Conservation (phyloP, 139 green algal species). For the Penium margaritaceum region DNA sequence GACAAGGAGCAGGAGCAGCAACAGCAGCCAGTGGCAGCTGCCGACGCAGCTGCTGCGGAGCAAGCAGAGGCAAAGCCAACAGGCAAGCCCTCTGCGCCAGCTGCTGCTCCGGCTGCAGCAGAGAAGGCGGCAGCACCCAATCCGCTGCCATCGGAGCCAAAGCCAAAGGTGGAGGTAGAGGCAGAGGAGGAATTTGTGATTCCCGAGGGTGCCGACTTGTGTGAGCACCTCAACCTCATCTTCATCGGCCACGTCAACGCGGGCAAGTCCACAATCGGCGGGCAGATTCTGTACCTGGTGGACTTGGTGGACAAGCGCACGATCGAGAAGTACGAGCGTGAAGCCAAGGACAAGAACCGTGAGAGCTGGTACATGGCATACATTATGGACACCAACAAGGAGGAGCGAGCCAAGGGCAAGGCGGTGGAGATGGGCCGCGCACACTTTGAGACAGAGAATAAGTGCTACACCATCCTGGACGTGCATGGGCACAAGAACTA, state of each 20-base stretch:
- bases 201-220: conserved; percentile 42
- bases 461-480: conserved; percentile 53
- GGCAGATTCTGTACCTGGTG: conserved; percentile 79
- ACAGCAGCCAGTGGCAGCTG: too few species aligned
- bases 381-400: conserved; percentile 99
- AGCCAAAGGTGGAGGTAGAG: too few species aligned
- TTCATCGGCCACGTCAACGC: conserved; percentile 99
- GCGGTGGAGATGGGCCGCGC: conserved; percentile 72
- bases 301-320: conserved; percentile 90
- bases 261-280: conserved; percentile 93
- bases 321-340: conserved; percentile 97
- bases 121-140: too few species aligned
- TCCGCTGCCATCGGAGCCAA: too few species aligned
- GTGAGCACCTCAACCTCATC: conserved; percentile 94
- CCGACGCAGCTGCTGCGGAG: too few species aligned
- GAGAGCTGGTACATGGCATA: conserved; percentile 96
- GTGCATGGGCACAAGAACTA: conserved; percentile 62
- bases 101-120: too few species aligned
- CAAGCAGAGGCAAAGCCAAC: too few species aligned
- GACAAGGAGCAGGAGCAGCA: too few species aligned
- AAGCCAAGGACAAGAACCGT: conserved; percentile 99
- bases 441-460: conserved; percentile 48
- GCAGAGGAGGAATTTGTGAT: background rate
- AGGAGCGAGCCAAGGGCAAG: conserved; percentile 94
- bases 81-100: too few species aligned